These are phyloP conservation scores for Citrus australasica DNA, from an alignment of 345 rosid genomes.

Conservation along the genomic window DNA sequence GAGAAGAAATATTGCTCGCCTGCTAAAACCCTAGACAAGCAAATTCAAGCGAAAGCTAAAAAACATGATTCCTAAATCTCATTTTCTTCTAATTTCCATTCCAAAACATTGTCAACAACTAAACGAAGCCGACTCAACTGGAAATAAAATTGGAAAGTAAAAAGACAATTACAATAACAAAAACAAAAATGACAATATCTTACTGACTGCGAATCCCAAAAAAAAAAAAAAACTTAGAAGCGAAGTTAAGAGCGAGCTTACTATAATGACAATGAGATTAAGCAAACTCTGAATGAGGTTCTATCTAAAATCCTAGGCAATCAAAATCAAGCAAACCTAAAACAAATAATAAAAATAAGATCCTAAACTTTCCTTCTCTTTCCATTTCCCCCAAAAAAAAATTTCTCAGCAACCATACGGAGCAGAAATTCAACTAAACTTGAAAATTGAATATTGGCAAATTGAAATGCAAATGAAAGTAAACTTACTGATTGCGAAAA, in stretches of 20 bases:
- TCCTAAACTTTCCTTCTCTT: neutral
- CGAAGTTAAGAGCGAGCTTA: neutral
- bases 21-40: neutral
- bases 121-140: too few relatives aligned
- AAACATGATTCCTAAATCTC: too few relatives aligned
- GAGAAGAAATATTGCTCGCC: too few relatives aligned
- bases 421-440: neutral
- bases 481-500: neutral
- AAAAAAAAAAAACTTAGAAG: neutral
- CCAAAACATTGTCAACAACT: too few relatives aligned
- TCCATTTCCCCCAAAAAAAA: neutral
- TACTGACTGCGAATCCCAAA: too few relatives aligned
- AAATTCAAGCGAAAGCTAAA: neutral
- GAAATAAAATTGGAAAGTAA: neutral
- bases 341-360: neutral
- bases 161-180: too few relatives aligned
- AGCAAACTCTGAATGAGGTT: neutral
- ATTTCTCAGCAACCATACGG: neutral
- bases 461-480: neutral
- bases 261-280: neutral
- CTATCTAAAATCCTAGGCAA: conserved; percentile 1
- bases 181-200: too few relatives aligned
- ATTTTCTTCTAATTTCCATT: too few relatives aligned
- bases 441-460: neutral
- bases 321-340: neutral